A percentile compares a stretch with the other conserved stretches of the same genome.
These are phyloP conservation scores for Citrus cavaleriei DNA, from an alignment of 345 rosid species.

Conservation along the genomic window DNA sequence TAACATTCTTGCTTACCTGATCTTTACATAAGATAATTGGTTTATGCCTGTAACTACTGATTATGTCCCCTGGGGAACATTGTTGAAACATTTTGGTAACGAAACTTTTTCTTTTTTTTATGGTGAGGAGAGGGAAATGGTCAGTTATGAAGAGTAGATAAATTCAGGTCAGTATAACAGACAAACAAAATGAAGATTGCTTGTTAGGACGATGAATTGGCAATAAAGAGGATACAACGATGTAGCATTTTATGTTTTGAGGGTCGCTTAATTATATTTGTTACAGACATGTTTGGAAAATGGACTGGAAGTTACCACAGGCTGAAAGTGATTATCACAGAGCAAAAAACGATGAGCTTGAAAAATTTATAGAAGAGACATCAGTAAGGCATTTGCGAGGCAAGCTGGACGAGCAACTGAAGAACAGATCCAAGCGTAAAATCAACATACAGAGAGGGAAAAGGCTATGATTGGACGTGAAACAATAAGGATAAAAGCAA, in stretches of 20 bases:
- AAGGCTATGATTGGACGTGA: conserved; percentile 92
- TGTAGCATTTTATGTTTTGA: conserved; percentile 12
- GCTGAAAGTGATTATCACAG: conserved; percentile 84
- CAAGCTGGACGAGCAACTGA: conserved; percentile 84
- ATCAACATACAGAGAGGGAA: conserved; percentile 87
- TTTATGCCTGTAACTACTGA: not conserved
- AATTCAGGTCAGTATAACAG: conserved; percentile 46
- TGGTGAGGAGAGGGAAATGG: conserved; percentile 54
- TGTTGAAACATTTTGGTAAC: not conserved
- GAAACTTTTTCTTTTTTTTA: conserved; percentile 1
- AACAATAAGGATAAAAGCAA: conserved; percentile 65
- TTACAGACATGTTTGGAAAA: conserved; percentile 5
- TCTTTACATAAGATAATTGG: not conserved
- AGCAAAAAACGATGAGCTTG: conserved; percentile 88
- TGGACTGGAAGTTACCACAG: conserved; percentile 35
- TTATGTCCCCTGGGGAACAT: not conserved
- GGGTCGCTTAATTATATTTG: not conserved
- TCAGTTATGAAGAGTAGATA: no score
- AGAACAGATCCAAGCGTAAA: conserved; percentile 89
- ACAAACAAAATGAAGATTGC: conserved; percentile 87
- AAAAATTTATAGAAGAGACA: conserved; percentile 82
- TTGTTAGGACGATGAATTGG: conserved; percentile 82
- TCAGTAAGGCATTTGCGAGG: conserved; percentile 57
- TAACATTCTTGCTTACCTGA: not conserved
- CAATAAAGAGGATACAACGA: conserved; percentile 96